A percentile compares a stretch with the other conserved stretches of the same genome.
Conservation (phyloP, 2,329 filamentous ascomycete species). For the Ustulina deusta region DNA sequence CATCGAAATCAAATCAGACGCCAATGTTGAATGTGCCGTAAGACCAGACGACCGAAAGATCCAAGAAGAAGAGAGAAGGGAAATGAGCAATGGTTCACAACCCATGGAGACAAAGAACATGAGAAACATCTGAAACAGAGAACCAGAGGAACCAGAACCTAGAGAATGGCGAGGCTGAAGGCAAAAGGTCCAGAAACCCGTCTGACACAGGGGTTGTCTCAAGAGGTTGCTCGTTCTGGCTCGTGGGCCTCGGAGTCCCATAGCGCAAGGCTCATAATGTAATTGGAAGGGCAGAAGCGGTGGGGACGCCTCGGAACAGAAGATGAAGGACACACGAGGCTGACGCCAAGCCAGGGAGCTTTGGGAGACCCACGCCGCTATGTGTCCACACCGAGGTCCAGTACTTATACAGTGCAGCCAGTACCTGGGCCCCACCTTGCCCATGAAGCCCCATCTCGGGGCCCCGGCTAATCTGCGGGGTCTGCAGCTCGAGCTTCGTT, state of each 20-base stretch:
- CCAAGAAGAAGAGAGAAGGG: not conserved
- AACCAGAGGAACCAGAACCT: slow-evolving; percentile 21
- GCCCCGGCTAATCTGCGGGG: slow-evolving; percentile 28
- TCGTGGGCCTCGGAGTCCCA: slow-evolving; percentile 11
- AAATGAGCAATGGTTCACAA: slow-evolving; percentile 7
- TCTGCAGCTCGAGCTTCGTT: slow-evolving; percentile 7
- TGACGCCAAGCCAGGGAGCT: slow-evolving; percentile 18
- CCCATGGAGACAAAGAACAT: slow-evolving; percentile 27
- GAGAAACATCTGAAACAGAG: slow-evolving; percentile 31
- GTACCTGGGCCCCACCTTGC: not conserved
- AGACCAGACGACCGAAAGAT: not conserved
- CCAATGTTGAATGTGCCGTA: not conserved
- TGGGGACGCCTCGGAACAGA: not conserved
- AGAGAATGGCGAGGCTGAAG: slow-evolving; percentile 44
- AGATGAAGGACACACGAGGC: slow-evolving; percentile 25
- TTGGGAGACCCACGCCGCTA: slow-evolving; percentile 27
- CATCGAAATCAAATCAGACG: not conserved
- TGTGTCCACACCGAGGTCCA: not conserved
- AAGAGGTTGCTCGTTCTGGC: slow-evolving; percentile 30
- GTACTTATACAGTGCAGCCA: slow-evolving; percentile 1
- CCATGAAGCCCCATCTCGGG: not conserved
- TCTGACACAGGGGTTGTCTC: slow-evolving; percentile 50
- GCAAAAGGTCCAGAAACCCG: slow-evolving; percentile 34
- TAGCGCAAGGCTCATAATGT: slow-evolving; percentile 24
- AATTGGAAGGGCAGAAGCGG: slow-evolving; percentile 20